phyloP scores from a whole-genome alignment of 768 basidiomycete genomes.

The Candolleomyces eurysporus region DNA sequence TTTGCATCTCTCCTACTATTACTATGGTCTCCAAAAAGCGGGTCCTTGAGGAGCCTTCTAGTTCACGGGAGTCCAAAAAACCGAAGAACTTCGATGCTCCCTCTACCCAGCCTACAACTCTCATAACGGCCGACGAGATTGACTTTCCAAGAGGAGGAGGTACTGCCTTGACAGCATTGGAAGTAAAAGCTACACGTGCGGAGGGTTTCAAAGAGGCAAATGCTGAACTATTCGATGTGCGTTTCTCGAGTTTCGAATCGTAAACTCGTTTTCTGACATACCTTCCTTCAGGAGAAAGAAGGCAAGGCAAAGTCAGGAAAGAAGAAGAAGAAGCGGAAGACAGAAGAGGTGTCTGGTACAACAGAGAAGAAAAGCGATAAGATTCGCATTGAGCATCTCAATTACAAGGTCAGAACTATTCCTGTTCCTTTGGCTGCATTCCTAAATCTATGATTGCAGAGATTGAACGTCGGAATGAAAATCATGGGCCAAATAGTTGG shows the following conservation, averaged over 20 bases:
- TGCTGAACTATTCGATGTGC: constrained; percentile 70
- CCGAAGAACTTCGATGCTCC: constrained; percentile 42
- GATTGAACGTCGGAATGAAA: constrained; percentile 80
- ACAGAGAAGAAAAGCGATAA: constrained; percentile 48
- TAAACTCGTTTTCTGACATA: constrained; percentile 1
- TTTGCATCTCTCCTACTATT: not conserved
- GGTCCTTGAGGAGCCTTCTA: constrained; percentile 50
- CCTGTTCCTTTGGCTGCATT: not conserved
- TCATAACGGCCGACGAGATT: constrained; percentile 58
- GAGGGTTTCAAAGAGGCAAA: constrained; percentile 87
- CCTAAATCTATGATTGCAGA: constrained; percentile 41
- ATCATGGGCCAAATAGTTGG: constrained; percentile 85
- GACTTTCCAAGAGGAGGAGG: constrained; percentile 98
- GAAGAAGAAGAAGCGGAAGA: constrained; percentile 46
- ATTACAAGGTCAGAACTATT: constrained; percentile 70
- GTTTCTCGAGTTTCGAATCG: constrained; percentile 15
- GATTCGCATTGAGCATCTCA: constrained; percentile 85
- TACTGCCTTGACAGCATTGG: constrained; percentile 80
- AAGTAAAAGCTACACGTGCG: constrained; percentile 80
- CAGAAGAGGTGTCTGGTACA: constrained; percentile 22
- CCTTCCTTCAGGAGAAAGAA: constrained; percentile 36
- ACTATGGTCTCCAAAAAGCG: constrained; percentile 60
- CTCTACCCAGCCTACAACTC: constrained; percentile 30
- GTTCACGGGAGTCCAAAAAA: constrained; percentile 58
- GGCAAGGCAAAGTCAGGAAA: constrained; percentile 41